Evolutionary conservation across 2,329 filamentous ascomycete genomes (phyloP).

Genomic region (Trichoderma breve): DNA sequence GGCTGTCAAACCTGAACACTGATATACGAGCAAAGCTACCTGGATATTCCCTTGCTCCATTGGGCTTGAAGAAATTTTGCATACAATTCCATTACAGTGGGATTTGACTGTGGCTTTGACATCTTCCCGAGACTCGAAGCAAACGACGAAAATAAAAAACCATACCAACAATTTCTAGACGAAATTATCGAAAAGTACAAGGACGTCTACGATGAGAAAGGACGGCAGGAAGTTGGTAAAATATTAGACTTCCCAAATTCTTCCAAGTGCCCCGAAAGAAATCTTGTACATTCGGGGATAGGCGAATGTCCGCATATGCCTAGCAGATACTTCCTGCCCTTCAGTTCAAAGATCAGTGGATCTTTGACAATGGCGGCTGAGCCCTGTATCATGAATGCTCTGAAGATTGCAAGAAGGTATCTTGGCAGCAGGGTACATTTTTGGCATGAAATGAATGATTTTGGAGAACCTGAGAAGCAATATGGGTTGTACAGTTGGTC

Average conservation of each 20-base stretch:
- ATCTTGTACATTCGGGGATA: not conserved
- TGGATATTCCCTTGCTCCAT: not conserved
- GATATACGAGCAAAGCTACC: not conserved
- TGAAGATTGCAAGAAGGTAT: not conserved
- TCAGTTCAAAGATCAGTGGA: not conserved
- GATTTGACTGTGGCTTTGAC: not conserved
- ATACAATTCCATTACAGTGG: not conserved
- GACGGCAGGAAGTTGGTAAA: not conserved
- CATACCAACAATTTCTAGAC: not conserved
- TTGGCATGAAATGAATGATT: not conserved
- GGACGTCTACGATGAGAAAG: not conserved
- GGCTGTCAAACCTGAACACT: not conserved
- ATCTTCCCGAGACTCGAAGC: not conserved
- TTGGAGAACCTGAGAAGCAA: not conserved
- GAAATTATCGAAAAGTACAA: not conserved
- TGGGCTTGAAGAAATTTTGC: too few relatives aligned
- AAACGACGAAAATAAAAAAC: not conserved
- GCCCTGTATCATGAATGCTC: not conserved
- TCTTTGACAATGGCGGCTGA: not conserved
- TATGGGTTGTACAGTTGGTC: not conserved
- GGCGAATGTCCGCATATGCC: not conserved
- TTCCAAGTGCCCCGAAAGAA: not conserved
- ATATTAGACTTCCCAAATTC: not conserved
- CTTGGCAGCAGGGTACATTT: not conserved
- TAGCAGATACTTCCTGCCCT: not conserved